These are phyloP conservation scores for Cryptococcus amylolentus DNA, from an alignment of 1,284 basidiomycete species.

Conservation along the genomic window DNA sequence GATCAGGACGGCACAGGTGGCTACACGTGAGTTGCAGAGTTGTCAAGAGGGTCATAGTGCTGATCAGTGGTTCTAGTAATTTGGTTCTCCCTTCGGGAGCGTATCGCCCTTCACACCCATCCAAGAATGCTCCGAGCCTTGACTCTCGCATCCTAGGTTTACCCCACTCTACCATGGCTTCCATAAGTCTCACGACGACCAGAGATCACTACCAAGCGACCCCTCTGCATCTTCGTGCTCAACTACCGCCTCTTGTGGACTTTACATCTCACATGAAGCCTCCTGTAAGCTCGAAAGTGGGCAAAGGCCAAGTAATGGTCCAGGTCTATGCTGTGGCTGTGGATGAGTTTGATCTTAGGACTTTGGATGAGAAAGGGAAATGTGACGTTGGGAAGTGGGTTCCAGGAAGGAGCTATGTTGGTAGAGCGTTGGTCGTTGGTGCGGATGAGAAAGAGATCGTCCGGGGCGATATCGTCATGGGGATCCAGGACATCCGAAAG, in stretches of 20 bases:
- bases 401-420: slow-evolving; percentile 78
- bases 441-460: slow-evolving; percentile 69
- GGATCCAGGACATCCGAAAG: slow-evolving; percentile 70
- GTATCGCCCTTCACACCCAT: slow-evolving; percentile 49
- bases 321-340: slow-evolving; percentile 81
- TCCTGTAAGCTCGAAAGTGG: slow-evolving; percentile 59
- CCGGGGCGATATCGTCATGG: slow-evolving; percentile 78
- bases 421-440: slow-evolving; percentile 71
- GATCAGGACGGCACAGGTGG: slow-evolving; percentile 28
- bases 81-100: slow-evolving; percentile 65
- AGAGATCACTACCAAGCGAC: slow-evolving; percentile 35
- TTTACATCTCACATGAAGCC: slow-evolving; percentile 67
- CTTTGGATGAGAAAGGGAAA: slow-evolving; percentile 55
- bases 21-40: slow-evolving; percentile 31
- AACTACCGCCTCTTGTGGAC: slow-evolving; percentile 52
- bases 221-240: slow-evolving; percentile 52
- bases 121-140: slow-evolving; percentile 53
- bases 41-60: background rate
- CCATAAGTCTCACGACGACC: slow-evolving; percentile 56
- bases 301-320: slow-evolving; percentile 65
- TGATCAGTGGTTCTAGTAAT: slow-evolving; percentile 56
- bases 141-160: slow-evolving; percentile 70
- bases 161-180: slow-evolving; percentile 80
- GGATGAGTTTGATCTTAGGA: slow-evolving; percentile 66
- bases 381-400: slow-evolving; percentile 51